These are phyloP conservation scores for Claviceps quebecensis DNA, from an alignment of 2,329 filamentous ascomycete genomes.

Conservation along the genomic window DNA sequence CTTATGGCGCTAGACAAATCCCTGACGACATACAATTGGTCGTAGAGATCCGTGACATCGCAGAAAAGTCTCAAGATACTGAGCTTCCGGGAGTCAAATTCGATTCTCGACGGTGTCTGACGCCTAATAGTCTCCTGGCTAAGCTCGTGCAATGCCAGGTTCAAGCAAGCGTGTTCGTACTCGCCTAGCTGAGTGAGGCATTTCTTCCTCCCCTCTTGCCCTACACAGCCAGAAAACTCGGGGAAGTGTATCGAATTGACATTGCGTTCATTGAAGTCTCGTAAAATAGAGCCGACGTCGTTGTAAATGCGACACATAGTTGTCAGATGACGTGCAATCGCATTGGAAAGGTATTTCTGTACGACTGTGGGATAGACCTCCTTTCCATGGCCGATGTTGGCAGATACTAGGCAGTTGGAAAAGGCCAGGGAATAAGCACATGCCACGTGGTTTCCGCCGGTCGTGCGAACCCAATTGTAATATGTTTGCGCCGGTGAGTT, in stretches of 20 bases:
- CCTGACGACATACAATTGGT: neutral
- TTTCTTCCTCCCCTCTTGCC: neutral
- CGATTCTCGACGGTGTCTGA: neutral
- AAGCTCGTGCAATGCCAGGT: neutral
- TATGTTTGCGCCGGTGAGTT: slow-evolving; percentile 1
- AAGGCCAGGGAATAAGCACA: slow-evolving; percentile 9
- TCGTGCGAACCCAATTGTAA: slow-evolving; percentile 9
- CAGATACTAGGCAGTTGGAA: slow-evolving; percentile 6
- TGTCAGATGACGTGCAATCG: slow-evolving; percentile 6
- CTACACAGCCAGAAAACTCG: slow-evolving; percentile 5
- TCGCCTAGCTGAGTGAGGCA: slow-evolving; percentile 2
- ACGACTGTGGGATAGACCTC: slow-evolving; percentile 4
- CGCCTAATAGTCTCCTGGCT: neutral
- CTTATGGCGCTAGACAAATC: neutral
- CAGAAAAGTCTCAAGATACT: neutral
- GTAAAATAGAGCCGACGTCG: slow-evolving; percentile 8
- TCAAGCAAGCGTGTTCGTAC: slow-evolving; percentile 6
- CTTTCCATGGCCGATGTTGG: slow-evolving; percentile 2
- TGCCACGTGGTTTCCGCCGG: slow-evolving; percentile 6
- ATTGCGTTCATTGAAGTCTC: slow-evolving; percentile 9
- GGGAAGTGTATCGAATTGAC: slow-evolving; percentile 10
- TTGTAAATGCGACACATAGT: slow-evolving; percentile 7
- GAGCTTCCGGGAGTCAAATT: neutral
- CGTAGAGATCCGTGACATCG: neutral
- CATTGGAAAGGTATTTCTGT: slow-evolving; percentile 7